A percentile compares a stretch with the other conserved stretches of the same genome.
These are phyloP conservation scores for Hirsutella thompsonii DNA, from an alignment of 2,329 filamentous ascomycete species.

Conservation along the genomic window DNA sequence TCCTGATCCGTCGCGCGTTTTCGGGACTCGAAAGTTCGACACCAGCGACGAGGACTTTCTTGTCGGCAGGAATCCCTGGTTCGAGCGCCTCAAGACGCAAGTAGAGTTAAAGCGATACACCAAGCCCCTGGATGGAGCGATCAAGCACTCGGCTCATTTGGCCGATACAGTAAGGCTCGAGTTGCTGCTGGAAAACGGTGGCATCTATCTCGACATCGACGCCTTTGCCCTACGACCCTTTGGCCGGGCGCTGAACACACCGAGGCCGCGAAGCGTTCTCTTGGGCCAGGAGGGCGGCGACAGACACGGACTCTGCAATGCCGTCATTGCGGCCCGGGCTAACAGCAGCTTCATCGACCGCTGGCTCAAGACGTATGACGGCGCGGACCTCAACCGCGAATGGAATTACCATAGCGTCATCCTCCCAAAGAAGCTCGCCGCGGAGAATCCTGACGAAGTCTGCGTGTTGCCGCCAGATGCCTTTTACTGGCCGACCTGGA, in stretches of 20 bases:
- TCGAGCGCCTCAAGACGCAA: no score
- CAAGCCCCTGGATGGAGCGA: neutral
- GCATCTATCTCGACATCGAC: conserved; percentile 7
- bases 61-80: no score
- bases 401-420: conserved; percentile 4
- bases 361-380: conserved; percentile 5
- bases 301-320: conserved; percentile 6
- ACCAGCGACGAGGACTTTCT: no score
- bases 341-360: conserved; percentile 6
- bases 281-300: conserved; percentile 7
- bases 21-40: no score
- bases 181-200: conserved; percentile 6
- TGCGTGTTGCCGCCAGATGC: conserved; percentile 6
- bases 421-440: conserved; percentile 4
- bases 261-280: conserved; percentile 3
- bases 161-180: conserved; percentile 5
- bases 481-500: conserved; percentile 9
- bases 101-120: no score
- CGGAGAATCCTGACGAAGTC: conserved; percentile 1
- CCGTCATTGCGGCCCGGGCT: conserved; percentile 6
- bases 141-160: conserved; percentile 1
- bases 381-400: neutral
- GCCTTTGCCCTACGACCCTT: conserved; percentile 6
- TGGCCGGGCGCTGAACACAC: conserved; percentile 2
- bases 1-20: no score